Base-by-base conservation (phyloP, 1,284 basidiomycete species). In the Puccinia hordei region DNA sequence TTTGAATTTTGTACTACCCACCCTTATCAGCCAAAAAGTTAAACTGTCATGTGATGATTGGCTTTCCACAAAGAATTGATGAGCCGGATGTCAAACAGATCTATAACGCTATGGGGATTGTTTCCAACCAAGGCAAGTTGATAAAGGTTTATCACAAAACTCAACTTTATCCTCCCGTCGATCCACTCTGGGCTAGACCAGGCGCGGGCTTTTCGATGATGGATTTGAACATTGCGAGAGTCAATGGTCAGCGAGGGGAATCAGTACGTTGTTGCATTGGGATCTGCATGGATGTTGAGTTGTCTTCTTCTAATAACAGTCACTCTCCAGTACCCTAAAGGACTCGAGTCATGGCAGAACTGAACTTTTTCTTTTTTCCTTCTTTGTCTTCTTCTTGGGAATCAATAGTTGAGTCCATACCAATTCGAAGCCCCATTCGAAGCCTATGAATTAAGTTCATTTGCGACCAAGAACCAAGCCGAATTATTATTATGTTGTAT, bases 261-360 rank as follows among this genome's bases (percentile, higher is more conserved):
- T 49, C 59, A 55, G 75, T 78, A 3, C 69, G 69, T 38, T 78
- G 75, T 78, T 78, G 75, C 38, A 46, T 78, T 41, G 75, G 75
- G 35, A 78, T 78, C 27, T 78, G 75, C 66, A 78, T 78, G 75
- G 75, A 78, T 69, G 75, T 78, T 44, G 69, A 69, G 75, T 78
- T 6, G 3, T 59, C 15, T 33, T 49, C 46, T 49, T 49, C 46
- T 9, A 49, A 3, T 5, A 55, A 9, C 53, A 51, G 9, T 17
- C 49, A 24, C 6, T 10, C 19, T 19, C n/a, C 3, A 10, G 17
- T 19, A 49, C 2, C 46, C 2, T 17, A 19, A 8, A 49, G 17
- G 30, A 55, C 8, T 35, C 12, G 24, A 35, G 35, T 33, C 30
- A 33, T 27, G 57, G 33, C 9, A 24, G 57, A 30, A 30, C 57